phyloP scores from a whole-genome alignment of 1,284 basidiomycete genomes.

The Erythrobasidium hasegawianum region DNA sequence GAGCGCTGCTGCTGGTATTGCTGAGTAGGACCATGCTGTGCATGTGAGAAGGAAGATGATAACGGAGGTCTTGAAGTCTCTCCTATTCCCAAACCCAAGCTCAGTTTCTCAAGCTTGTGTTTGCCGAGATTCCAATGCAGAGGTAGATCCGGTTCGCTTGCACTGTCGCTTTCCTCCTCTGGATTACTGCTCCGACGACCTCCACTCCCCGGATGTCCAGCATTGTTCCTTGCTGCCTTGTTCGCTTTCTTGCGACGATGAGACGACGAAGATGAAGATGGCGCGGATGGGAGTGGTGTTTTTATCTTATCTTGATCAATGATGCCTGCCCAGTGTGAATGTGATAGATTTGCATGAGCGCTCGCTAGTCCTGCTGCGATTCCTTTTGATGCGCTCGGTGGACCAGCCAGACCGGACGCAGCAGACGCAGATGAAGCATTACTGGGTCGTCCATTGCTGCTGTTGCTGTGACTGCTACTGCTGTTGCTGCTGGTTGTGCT shows the following conservation, averaged over 20 bases:
- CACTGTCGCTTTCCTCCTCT: not conserved
- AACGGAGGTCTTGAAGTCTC: not conserved
- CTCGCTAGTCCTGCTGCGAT: slow-evolving; percentile 1
- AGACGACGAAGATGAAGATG: not conserved
- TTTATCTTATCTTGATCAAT: not conserved
- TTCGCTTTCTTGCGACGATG: not conserved
- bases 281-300: not conserved
- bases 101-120: slow-evolving; percentile 5
- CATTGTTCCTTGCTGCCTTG: not conserved
- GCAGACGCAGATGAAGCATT: not conserved
- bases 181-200: not conserved
- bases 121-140: slow-evolving; percentile 2
- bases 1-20: too few species aligned
- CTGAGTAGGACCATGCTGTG: not conserved
- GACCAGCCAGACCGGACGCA: not conserved
- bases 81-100: not conserved
- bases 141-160: not conserved
- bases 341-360: not conserved
- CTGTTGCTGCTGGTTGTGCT: too few species aligned
- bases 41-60: not conserved
- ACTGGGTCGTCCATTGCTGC: not conserved
- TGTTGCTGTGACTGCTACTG: too few species aligned
- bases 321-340: not conserved
- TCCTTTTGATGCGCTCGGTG: not conserved
- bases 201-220: not conserved